phyloP scores from a whole-genome alignment of 352 stramenopile genomes.

The Phytophthora idaei region DNA sequence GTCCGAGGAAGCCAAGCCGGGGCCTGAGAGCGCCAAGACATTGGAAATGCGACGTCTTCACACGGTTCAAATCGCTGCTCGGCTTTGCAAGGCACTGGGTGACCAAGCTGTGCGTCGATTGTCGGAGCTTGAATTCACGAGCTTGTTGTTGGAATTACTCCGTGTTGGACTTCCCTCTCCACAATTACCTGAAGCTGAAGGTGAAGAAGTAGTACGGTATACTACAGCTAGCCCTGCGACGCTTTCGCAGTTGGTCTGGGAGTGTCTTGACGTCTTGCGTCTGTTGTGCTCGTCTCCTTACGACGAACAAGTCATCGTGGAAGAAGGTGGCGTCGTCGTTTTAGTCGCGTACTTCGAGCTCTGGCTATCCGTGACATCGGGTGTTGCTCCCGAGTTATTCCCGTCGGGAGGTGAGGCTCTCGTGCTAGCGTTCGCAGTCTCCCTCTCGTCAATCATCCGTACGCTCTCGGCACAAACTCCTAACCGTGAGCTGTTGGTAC shows the following conservation, averaged over 20 bases:
- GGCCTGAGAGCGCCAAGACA: background rate
- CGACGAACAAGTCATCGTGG: conserved; percentile 50
- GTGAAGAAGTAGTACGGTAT: background rate
- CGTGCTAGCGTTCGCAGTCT: conserved; percentile 21
- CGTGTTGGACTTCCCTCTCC: conserved; percentile 21
- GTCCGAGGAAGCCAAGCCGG: conserved; percentile 8
- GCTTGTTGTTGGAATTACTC: conserved; percentile 47
- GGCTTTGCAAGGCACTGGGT: conserved; percentile 39
- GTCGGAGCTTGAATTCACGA: conserved; percentile 49
- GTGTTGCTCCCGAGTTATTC: conserved; percentile 12
- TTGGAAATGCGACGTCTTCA: conserved; percentile 15
- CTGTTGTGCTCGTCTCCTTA: conserved; percentile 37
- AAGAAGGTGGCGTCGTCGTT: conserved; percentile 49
- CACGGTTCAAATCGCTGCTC: conserved; percentile 27
- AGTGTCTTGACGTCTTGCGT: conserved; percentile 51
- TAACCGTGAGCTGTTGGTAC: conserved; percentile 36
- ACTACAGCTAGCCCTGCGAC: background rate
- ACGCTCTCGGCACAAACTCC: conserved; percentile 25
- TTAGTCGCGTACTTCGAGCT: conserved; percentile 43
- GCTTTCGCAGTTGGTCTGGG: conserved; percentile 29
- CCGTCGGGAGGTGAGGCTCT: conserved; percentile 22
- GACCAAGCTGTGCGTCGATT: conserved; percentile 43
- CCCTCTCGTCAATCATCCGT: conserved; percentile 25
- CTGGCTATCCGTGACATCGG: conserved; percentile 35
- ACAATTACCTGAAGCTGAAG: conserved; percentile 3